Evolutionary conservation across 2,329 filamentous ascomycete genomes (phyloP), one percentile per base, ranked within the genome.

Genomic region (Xylaria sp.): DNA sequence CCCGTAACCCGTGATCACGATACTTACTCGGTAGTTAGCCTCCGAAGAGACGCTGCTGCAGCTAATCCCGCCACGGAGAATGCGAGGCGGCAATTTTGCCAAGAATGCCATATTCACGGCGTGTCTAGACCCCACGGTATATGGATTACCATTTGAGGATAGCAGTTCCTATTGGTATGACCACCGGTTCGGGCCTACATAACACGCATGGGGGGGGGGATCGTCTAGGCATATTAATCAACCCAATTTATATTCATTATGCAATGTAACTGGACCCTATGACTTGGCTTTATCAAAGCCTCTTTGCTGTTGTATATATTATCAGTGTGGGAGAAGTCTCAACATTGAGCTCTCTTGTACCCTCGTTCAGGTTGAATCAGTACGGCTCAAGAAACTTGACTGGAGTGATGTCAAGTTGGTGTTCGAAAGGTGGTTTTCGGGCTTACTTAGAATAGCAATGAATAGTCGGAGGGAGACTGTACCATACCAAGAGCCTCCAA

Each of bases 11-110:
- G 41, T 56, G 41, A 67, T 70, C 71, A 73, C 72, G 75, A 78
- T 60, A 73, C 66, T 39, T 59, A 66, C 70, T 76, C 77, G 75
- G 76, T 70, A 75, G 69, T 69, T 72, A 66, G 70, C 73, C 73
- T 77, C 76, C 76, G 76, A 76, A 69, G 48, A 63, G 63, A 66
- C 66, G 69, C 59, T 74, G 64, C 64, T 69, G 65, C 66, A 72
- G 72, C 53, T 64, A 48, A 69, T 68, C 61, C 72, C 65, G 56
- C 70, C 71, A 70, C 67, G 68, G 72, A 64, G 70, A 69, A 68
- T 62, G 68, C 45, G 65, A 66, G 73, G 72, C 68, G 72, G 71
- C 70, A 62, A 53, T 18, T 58, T 58, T 61, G 55, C 53, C 59
- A 66, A 66, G 56, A 12, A 36, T 50, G 34, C 45, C 46, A 66